Percentiles rank a stretch among this genome's conserved stretches.
These are phyloP conservation scores for Monascus ruber DNA, from an alignment of 2,329 filamentous ascomycete genomes.

Conservation along the genomic window DNA sequence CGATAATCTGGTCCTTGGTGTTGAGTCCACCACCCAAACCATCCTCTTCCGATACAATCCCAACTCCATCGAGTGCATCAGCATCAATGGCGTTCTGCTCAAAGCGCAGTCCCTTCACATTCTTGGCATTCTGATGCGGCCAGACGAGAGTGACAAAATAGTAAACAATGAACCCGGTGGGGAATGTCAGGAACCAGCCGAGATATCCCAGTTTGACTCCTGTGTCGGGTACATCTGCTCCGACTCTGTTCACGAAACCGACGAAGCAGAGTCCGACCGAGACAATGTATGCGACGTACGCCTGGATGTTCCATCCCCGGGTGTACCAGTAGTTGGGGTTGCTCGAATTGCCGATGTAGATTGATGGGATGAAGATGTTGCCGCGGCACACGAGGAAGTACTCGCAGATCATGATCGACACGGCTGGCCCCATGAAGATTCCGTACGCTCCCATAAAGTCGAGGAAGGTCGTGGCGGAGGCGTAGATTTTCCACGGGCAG, in stretches of 20 bases:
- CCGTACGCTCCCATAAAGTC: slow-evolving; percentile 52
- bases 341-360: slow-evolving; percentile 18
- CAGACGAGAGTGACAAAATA: too few relatives aligned
- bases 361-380: slow-evolving; percentile 19
- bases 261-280: slow-evolving; percentile 24
- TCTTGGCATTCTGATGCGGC: too few relatives aligned
- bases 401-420: too few relatives aligned
- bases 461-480: slow-evolving; percentile 42
- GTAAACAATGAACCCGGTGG: too few relatives aligned
- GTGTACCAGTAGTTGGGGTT: slow-evolving; percentile 25
- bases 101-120: too few relatives aligned
- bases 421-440: slow-evolving; percentile 37
- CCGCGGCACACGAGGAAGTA: slow-evolving; percentile 21
- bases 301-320: slow-evolving; percentile 26
- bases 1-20: too few relatives aligned
- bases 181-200: too few relatives aligned
- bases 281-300: slow-evolving; percentile 22
- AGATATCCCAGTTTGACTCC: too few relatives aligned
- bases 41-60: too few relatives aligned
- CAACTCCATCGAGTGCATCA: too few relatives aligned
- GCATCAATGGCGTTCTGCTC: too few relatives aligned
- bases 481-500: slow-evolving; percentile 51
- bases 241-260: slow-evolving; percentile 23
- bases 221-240: slow-evolving; percentile 11
- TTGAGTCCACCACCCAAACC: too few relatives aligned